Percentiles rank a stretch among this genome's conserved stretches.
These are phyloP conservation scores for Xylaria sp. DNA, from an alignment of 2,329 filamentous ascomycete genomes.

Conservation along the genomic window DNA sequence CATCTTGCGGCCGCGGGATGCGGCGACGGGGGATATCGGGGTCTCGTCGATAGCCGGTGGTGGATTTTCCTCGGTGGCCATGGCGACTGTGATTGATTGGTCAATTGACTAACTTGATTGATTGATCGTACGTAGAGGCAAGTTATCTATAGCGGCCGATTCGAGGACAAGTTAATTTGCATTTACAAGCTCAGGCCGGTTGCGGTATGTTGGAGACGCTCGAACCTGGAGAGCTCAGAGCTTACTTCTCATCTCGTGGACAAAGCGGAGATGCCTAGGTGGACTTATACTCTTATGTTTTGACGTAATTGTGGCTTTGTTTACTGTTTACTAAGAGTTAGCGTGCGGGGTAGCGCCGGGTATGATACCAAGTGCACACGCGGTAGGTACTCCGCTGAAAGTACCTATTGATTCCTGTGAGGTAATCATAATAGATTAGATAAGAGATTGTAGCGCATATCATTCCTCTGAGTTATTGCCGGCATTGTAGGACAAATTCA, in stretches of 20 bases:
- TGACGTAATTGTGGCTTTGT: constrained; percentile 35
- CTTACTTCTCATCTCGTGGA: constrained; percentile 6
- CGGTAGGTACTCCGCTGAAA: no score
- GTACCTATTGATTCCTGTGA: no score
- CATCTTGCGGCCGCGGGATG: constrained; percentile 65
- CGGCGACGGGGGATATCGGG: constrained; percentile 66
- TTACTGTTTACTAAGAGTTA: constrained; percentile 22
- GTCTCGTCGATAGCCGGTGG: constrained; percentile 61
- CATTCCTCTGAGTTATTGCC: no score
- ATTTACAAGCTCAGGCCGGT: constrained; percentile 1
- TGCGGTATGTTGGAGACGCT: constrained; percentile 9
- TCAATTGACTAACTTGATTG: not conserved
- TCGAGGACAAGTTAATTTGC: not conserved
- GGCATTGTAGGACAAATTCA: no score
- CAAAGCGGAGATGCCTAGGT: constrained; percentile 12
- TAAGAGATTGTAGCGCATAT: no score
- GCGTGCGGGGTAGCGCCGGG: constrained; percentile 35
- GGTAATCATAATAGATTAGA: no score
- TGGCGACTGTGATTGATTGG: constrained; percentile 33
- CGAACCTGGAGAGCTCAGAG: not conserved
- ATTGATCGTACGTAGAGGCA: not conserved
- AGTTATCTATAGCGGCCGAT: not conserved
- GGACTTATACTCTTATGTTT: constrained; percentile 14
- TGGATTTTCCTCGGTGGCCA: constrained; percentile 49
- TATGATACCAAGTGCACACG: no score